Conservation (phyloP, 257 asterid genomes). For the Echites panduratus region DNA sequence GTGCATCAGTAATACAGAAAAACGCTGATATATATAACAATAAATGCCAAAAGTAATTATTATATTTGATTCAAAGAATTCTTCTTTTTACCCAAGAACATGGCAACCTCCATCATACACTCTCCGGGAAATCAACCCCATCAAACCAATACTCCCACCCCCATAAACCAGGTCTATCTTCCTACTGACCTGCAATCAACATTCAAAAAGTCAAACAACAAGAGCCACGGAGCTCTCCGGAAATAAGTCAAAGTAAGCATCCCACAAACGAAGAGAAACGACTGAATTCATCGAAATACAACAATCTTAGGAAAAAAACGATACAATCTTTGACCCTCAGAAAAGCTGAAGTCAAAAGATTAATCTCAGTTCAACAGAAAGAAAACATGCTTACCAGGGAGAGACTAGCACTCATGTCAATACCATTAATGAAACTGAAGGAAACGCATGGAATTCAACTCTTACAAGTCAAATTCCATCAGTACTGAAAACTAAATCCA, state of each 20-base stretch:
- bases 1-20: neutral
- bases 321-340: neutral
- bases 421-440: neutral
- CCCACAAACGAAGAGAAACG: neutral
- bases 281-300: conserved; percentile 7
- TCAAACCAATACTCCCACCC: conserved; percentile 96
- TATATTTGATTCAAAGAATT: neutral
- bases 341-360: neutral
- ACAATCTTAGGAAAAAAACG: neutral
- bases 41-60: neutral
- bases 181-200: conserved; percentile 65
- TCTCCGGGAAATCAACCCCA: conserved; percentile 85
- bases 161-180: conserved; percentile 92
- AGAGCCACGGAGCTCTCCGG: conserved; percentile 4
- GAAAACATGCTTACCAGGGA: conserved; percentile 11
- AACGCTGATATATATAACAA: neutral
- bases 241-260: conserved; percentile 12
- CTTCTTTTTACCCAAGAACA: conserved; percentile 76
- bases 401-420: conserved; percentile 4
- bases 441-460: neutral
- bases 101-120: conserved; percentile 91
- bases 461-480: conserved; percentile 13
- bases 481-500: conserved; percentile 10
- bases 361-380: conserved; percentile 9
- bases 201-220: conserved; percentile 12